Base-by-base conservation (phyloP, 1,284 basidiomycete genomes). In the Naganishia albida region DNA sequence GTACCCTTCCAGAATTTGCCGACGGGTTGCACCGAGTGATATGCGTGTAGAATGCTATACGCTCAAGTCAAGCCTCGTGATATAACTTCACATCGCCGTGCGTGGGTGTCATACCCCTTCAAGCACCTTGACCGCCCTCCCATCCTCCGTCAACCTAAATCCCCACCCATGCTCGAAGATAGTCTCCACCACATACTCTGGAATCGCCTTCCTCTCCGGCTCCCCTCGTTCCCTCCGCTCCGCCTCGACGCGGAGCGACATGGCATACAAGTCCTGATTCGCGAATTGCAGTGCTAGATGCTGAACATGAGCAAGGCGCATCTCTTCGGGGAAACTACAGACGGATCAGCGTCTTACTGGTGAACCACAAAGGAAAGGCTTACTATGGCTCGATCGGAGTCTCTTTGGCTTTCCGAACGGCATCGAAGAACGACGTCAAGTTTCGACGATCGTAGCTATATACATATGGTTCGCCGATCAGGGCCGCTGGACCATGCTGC, bases 311-410 rank as follows among this genome's bases (percentile, higher is more conserved):
- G 56, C 44, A 8, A n/a, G 34, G 3, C 56, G 44, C 56, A 60
- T 60, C 20, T 60, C 56, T 18, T 60, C 46, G 20, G 56, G 56
- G 12, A 60, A 23, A 20, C 46, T 49, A 25, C 30, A 23, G 8
- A 18, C 8, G n/a, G 15, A 3, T 28, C 13, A 18, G 26, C 18
- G 42, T 57, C 18, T 23, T 42, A 20, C 20, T 7, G 1, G 18
- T 1, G 15, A 44, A 7, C 15, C 15, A 18, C 13, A 23, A 18
- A 23, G 16, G 43, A 18, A 7, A n/a, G 43, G 18, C 55, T 16
- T 38, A 60, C 56, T 49, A 60, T n/a, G 56, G 46, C 3, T 49
- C 46, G 38, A 60, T 60, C n/a, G 56, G 56, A 10, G 30, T 49
- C 20, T 42, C 34, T 40, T 49, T 48, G 1, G 56, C 56, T 26